Conservation (phyloP, 805 yeast genomes). For the Metschnikowia hibisci region DNA sequence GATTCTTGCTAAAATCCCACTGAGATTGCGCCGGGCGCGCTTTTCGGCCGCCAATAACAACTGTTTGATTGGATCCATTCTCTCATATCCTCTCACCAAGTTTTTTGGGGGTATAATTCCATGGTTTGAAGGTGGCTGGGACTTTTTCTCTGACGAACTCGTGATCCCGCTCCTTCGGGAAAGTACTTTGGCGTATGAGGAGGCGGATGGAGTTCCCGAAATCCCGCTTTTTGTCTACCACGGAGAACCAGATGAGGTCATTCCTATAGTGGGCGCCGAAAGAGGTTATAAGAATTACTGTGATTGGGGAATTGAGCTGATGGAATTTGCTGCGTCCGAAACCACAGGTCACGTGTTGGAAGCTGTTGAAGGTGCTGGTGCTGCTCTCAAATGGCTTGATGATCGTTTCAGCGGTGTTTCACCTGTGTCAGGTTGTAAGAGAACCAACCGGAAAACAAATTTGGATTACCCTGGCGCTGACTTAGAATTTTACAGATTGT, state of each 20-base stretch:
- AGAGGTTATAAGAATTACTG: constrained; percentile 28
- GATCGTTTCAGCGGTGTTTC: constrained; percentile 11
- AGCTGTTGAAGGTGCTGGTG: constrained; percentile 12
- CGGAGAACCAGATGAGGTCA: constrained; percentile 21
- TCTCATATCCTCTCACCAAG: neutral
- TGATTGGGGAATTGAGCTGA: constrained; percentile 23
- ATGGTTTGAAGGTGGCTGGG: neutral
- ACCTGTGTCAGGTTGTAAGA: constrained; percentile 10
- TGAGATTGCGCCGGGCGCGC: neutral
- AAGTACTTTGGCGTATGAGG: constrained; percentile 7
- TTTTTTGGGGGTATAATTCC: neutral
- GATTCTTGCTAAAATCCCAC: neutral
- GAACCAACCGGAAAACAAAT: constrained; percentile 11
- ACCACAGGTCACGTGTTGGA: constrained; percentile 27
- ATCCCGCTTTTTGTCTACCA: constrained; percentile 26
- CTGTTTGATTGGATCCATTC: neutral
- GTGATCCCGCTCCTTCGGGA: neutral
- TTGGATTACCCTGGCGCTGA: constrained; percentile 13
- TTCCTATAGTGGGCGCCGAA: constrained; percentile 19
- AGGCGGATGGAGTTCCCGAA: constrained; percentile 16
- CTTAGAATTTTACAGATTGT: constrained; percentile 1
- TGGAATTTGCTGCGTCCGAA: constrained; percentile 25
- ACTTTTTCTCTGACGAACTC: neutral
- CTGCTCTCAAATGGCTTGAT: constrained; percentile 13
- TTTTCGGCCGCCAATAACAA: neutral